These are phyloP conservation scores for Stenogyne calaminthoides DNA, from an alignment of 305 asterid species.

Conservation along the genomic window DNA sequence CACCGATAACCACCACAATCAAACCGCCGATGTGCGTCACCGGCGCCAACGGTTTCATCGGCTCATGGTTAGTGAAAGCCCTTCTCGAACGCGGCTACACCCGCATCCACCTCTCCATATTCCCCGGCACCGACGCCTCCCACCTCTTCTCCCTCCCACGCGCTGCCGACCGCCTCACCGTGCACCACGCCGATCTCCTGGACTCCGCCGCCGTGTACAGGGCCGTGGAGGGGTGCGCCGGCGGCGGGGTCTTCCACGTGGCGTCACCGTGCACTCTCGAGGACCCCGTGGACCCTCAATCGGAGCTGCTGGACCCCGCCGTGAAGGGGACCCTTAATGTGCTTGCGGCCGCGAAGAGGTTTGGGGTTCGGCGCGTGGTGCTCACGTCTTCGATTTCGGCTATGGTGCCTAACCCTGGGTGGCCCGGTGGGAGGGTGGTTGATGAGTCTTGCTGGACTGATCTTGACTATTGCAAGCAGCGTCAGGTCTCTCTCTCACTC, in stretches of 20 bases:
- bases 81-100: constrained; percentile 70
- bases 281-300: constrained; percentile 80
- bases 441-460: constrained; percentile 91
- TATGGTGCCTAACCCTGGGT: constrained; percentile 76
- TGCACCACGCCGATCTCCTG: constrained; percentile 62
- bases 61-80: constrained; percentile 74
- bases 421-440: constrained; percentile 58
- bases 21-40: constrained; percentile 75
- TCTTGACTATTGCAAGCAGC: constrained; percentile 71
- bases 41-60: constrained; percentile 95
- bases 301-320: constrained; percentile 83
- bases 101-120: constrained; percentile 76
- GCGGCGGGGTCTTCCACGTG: constrained; percentile 89
- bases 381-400: constrained; percentile 90
- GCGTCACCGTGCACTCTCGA: constrained; percentile 92
- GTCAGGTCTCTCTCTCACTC: constrained; percentile 52
- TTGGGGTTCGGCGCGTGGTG: constrained; percentile 76
- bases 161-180: constrained; percentile 47
- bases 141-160: constrained; percentile 68
- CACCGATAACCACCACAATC: constrained; percentile 12
- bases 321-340: constrained; percentile 77
- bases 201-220: constrained; percentile 58
- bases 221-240: constrained; percentile 69
- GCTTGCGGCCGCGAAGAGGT: constrained; percentile 77
- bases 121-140: constrained; percentile 71